Conservation (phyloP, 768 basidiomycete species). For the Thelephora aurantiotincta region DNA sequence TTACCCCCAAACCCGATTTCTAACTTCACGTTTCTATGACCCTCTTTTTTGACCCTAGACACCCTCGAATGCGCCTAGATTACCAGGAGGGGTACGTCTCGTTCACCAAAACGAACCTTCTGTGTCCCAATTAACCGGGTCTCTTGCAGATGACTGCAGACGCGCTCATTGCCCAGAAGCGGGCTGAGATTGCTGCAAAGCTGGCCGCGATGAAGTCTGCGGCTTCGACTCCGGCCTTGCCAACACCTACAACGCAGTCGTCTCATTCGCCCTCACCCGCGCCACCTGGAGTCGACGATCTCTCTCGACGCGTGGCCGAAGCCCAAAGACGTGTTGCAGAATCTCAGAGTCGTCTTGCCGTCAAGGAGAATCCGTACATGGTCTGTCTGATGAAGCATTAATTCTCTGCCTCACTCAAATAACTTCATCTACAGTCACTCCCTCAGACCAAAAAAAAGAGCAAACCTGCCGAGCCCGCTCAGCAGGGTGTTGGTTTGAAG, state of each 20-base stretch:
- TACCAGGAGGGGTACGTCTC: neutral
- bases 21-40: slow-evolving; percentile 56
- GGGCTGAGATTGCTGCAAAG: slow-evolving; percentile 77
- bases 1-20: slow-evolving; percentile 34
- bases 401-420: neutral
- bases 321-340: slow-evolving; percentile 77
- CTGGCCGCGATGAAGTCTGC: slow-evolving; percentile 47
- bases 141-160: slow-evolving; percentile 29
- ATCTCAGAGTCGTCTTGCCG: slow-evolving; percentile 59
- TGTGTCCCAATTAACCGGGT: neutral
- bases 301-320: slow-evolving; percentile 65
- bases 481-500: slow-evolving; percentile 72
- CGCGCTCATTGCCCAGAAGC: slow-evolving; percentile 69
- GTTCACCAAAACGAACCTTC: neutral
- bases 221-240: slow-evolving; percentile 13
- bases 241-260: slow-evolving; percentile 12
- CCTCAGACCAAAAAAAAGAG: slow-evolving; percentile 41
- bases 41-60: slow-evolving; percentile 37
- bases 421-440: slow-evolving; percentile 25
- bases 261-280: slow-evolving; percentile 22
- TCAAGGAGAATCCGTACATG: slow-evolving; percentile 83
- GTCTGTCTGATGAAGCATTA: slow-evolving; percentile 24
- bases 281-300: slow-evolving; percentile 39
- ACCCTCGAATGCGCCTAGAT: slow-evolving; percentile 26
- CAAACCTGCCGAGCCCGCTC: slow-evolving; percentile 43